phyloP scores from a whole-genome alignment of 208 protist genomes.

The Strigomonas galati region DNA sequence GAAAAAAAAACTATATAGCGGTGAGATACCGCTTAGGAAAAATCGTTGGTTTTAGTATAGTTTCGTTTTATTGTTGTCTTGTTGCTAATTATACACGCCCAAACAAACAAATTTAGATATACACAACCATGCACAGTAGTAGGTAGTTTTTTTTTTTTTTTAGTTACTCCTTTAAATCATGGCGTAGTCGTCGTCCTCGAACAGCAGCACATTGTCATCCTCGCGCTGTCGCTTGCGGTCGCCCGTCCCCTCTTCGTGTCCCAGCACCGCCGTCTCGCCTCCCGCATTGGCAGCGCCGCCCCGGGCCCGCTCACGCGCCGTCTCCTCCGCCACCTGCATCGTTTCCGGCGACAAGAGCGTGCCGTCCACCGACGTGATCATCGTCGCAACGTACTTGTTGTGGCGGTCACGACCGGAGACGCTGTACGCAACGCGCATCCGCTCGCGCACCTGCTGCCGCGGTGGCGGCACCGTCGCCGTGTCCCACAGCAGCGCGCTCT shows the following conservation, averaged over 20 bases:
- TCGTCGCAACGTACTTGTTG: constrained; percentile 58
- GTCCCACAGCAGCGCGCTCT: constrained; percentile 59
- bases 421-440: constrained; percentile 60
- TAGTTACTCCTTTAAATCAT: constrained; percentile 23
- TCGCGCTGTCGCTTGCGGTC: constrained; percentile 34
- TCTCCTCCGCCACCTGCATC: constrained; percentile 39
- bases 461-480: constrained; percentile 18
- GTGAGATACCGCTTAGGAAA: too few relatives aligned
- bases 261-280: constrained; percentile 6
- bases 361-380: constrained; percentile 61
- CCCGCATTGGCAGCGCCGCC: constrained; percentile 16
- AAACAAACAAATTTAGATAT: too few relatives aligned
- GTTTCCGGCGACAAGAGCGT: constrained; percentile 43
- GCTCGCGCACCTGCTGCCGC: constrained; percentile 42
- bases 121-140: too few relatives aligned
- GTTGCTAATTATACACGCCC: not conserved
- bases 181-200: constrained; percentile 53
- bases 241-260: constrained; percentile 12
- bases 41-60: too few relatives aligned
- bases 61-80: constrained; percentile 8
- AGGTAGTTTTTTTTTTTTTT: not conserved
- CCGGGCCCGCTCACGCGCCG: constrained; percentile 19
- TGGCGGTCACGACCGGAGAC: constrained; percentile 38
- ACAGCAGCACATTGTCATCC: constrained; percentile 59
- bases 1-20: too few relatives aligned